These are phyloP conservation scores for Arachis hypogaea DNA, from an alignment of 306 rosid species.

Conservation along the genomic window DNA sequence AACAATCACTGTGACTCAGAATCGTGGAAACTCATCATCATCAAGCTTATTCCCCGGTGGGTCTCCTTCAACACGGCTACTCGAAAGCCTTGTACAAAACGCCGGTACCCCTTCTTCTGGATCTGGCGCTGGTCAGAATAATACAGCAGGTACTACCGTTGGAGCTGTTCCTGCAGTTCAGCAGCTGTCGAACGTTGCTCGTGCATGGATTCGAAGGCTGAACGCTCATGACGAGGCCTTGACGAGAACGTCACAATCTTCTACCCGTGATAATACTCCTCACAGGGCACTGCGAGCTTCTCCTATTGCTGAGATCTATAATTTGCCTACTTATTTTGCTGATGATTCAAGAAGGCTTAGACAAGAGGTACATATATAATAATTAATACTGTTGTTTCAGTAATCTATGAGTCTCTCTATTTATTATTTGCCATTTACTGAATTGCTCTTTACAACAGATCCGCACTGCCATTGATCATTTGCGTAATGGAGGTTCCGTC, in stretches of 20 bases:
- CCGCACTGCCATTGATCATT: neutral
- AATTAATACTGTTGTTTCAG: no score
- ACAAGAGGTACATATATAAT: neutral
- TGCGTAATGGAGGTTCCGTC: neutral
- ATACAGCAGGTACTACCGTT: no score
- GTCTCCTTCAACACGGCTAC: neutral
- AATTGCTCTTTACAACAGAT: conserved; percentile 19
- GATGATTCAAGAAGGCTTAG: neutral
- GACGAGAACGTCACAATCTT: neutral
- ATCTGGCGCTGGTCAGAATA: neutral
- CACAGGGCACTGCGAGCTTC: neutral
- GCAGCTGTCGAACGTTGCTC: conserved; percentile 16
- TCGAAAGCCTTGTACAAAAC: conserved; percentile 3
- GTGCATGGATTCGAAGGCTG: neutral
- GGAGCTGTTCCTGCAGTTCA: neutral
- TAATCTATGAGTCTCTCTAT: no score
- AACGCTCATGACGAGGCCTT: neutral
- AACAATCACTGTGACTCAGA: neutral
- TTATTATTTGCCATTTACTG: neutral
- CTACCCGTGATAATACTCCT: neutral
- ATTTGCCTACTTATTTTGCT: neutral
- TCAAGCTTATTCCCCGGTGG: no score
- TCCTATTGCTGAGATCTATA: no score
- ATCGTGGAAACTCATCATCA: neutral
- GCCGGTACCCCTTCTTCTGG: neutral